phyloP scores from a whole-genome alignment of 2,329 filamentous ascomycete genomes.

The Endoconidiophora laricicola region DNA sequence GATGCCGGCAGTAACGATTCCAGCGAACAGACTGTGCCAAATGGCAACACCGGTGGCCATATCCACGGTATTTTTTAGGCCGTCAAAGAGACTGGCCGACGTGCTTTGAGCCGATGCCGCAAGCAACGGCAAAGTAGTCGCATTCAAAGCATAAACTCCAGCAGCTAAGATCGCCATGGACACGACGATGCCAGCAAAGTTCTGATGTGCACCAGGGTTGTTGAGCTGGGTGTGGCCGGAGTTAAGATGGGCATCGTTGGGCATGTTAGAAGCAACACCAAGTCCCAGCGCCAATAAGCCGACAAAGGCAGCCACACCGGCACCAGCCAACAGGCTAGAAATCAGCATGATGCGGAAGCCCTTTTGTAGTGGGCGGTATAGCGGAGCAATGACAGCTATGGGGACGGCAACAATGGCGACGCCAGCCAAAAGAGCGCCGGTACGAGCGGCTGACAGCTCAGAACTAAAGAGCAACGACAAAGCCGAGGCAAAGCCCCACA shows the following conservation, averaged over 20 bases:
- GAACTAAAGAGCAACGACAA: constrained; percentile 31
- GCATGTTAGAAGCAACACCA: not conserved
- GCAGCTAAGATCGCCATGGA: constrained; percentile 31
- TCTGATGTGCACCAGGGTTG: constrained; percentile 16
- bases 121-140: constrained; percentile 26
- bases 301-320: constrained; percentile 29
- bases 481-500: constrained; percentile 31
- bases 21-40: constrained; percentile 26
- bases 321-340: constrained; percentile 24
- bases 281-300: constrained; percentile 20
- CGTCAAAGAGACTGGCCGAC: constrained; percentile 27
- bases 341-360: constrained; percentile 22
- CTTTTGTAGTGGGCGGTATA: constrained; percentile 20
- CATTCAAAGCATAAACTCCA: constrained; percentile 25
- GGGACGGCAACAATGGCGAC: constrained; percentile 27
- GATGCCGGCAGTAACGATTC: constrained; percentile 27
- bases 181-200: constrained; percentile 27
- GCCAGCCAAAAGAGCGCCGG: constrained; percentile 29
- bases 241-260: constrained; percentile 17
- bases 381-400: constrained; percentile 19
- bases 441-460: constrained; percentile 23
- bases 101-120: constrained; percentile 33
- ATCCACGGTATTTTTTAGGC: constrained; percentile 30
- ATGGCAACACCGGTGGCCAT: constrained; percentile 29
- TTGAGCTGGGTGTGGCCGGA: constrained; percentile 18